Evolutionary conservation across 352 stramenopile genomes (phyloP).

Genomic region (Pseudoperonospora humuli): DNA sequence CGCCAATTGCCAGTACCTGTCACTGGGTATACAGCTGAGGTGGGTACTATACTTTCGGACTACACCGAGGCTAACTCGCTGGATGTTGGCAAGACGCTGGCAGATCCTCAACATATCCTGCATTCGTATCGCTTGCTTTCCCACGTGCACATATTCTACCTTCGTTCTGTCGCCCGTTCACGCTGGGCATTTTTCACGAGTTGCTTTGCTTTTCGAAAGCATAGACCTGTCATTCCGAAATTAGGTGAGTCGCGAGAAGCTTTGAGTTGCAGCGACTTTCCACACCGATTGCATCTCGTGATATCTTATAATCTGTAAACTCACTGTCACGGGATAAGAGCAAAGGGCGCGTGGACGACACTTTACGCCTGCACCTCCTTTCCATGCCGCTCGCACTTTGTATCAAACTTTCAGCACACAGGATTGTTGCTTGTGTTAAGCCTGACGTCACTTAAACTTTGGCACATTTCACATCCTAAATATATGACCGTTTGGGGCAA

Average conservation of each 20-base stretch:
- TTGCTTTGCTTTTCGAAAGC: neutral
- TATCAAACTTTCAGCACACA: slow-evolving; percentile 11
- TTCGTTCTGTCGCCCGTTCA: too few relatives aligned
- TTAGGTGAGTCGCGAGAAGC: slow-evolving; percentile 3
- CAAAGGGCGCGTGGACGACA: slow-evolving; percentile 12
- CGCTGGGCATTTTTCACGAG: slow-evolving; percentile 2
- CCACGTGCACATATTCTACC: too few relatives aligned
- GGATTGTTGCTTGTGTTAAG: slow-evolving; percentile 2
- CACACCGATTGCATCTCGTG: slow-evolving; percentile 10
- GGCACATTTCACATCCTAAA: slow-evolving; percentile 19
- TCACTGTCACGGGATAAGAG: slow-evolving; percentile 15
- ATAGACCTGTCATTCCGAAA: too few relatives aligned
- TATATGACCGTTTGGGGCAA: slow-evolving; percentile 4
- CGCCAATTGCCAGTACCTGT: slow-evolving; percentile 1
- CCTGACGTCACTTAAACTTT: slow-evolving; percentile 8
- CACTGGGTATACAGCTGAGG: neutral
- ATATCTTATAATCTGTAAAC: slow-evolving; percentile 2
- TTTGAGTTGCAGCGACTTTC: slow-evolving; percentile 1
- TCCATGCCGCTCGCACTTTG: slow-evolving; percentile 19
- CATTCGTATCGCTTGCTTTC: too few relatives aligned
- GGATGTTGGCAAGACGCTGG: too few relatives aligned
- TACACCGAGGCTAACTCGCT: too few relatives aligned
- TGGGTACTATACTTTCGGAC: slow-evolving; percentile 3
- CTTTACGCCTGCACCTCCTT: slow-evolving; percentile 11
- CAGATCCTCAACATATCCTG: too few relatives aligned